Evolutionary conservation across 2,329 filamentous ascomycete genomes (phyloP), one percentile per base, ranked within the genome.

Genomic region (Didymella exigua): DNA sequence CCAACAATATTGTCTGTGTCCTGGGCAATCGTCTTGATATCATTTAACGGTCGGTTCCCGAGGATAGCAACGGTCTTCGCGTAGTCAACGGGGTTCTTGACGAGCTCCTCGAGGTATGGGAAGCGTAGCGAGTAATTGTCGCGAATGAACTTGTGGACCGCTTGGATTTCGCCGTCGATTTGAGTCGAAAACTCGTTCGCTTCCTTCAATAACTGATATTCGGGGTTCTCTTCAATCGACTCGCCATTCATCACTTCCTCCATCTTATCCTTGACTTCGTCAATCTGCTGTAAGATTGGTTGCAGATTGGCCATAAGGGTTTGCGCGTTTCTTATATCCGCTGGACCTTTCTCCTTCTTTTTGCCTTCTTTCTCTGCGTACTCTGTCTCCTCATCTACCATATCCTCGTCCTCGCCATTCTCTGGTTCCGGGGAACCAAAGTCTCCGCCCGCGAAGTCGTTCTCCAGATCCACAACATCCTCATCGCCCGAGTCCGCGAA

Each of bases 41-140:
- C 89, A 68, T 96, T 89, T 80, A 98, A 85, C 13, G 95, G 92
- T 0, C 91, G 91, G 77, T 98, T 98, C 64, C 91, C 89, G 59
- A 99, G 84, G 61, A 98, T 96, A 3, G 91, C 88, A 8, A 98
- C 95, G 0, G 95, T 91, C 78, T 96, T 96, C 24, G 93, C 92
- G 77, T 97, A 99, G 72, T 97, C 91, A 45, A 98, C 83, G 1
- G 95, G 92, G 67, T 93, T 96, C 53, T 90, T 91, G 56, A 99
- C 89, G 29, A 99, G 84, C 16, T 84, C 86, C 75, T 99, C 95
- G 34, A 99, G 84, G 76, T 97, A 93, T 0, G 95, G 93, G 69
- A 98, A 99, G 57, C 93, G 86, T 16, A 89, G 84, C 9, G 93
- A 96, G 78, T 99, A 99, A 76, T 97, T 91, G 69, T 99, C 95